These are phyloP conservation scores for Coemansia sp. DNA, from an alignment of 192 early-diverging fungal species.

Conservation along the genomic window DNA sequence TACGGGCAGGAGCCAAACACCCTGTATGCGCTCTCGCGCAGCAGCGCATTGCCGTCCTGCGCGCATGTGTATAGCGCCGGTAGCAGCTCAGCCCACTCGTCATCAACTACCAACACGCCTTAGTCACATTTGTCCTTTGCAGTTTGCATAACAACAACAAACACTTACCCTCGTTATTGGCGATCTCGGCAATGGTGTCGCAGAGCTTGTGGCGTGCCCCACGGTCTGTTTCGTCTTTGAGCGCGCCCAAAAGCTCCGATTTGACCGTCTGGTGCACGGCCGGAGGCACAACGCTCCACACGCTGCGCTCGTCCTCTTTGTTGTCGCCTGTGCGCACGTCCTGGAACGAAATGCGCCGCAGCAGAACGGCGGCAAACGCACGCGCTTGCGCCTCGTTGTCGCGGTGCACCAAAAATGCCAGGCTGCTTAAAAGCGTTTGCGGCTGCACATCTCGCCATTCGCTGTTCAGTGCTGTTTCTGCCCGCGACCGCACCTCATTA, in stretches of 20 bases:
- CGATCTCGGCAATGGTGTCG: constrained; percentile 90
- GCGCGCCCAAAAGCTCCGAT: constrained; percentile 71
- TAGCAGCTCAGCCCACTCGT: constrained; percentile 76
- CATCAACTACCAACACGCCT: constrained; percentile 11
- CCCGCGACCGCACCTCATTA: constrained; percentile 60
- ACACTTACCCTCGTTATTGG: constrained; percentile 58
- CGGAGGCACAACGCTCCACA: constrained; percentile 73
- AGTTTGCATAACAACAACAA: constrained; percentile 1
- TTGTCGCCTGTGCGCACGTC: constrained; percentile 22
- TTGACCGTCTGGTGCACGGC: constrained; percentile 67
- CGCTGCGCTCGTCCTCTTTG: constrained; percentile 56
- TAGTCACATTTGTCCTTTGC: not conserved
- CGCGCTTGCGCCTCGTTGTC: constrained; percentile 59
- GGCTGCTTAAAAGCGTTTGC: constrained; percentile 57
- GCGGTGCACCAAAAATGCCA: constrained; percentile 56
- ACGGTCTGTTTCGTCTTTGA: constrained; percentile 70
- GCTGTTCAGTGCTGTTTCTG: constrained; percentile 61
- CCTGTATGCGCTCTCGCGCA: constrained; percentile 86
- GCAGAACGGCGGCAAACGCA: constrained; percentile 64
- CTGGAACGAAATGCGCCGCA: constrained; percentile 66
- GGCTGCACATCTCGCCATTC: constrained; percentile 63
- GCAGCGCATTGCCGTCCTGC: constrained; percentile 69
- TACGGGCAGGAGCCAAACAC: constrained; percentile 83
- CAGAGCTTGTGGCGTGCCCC: constrained; percentile 87
- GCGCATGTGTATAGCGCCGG: constrained; percentile 78